These are phyloP conservation scores for Cystofilobasidium ferigula DNA, from an alignment of 768 basidiomycete species.

Conservation along the genomic window DNA sequence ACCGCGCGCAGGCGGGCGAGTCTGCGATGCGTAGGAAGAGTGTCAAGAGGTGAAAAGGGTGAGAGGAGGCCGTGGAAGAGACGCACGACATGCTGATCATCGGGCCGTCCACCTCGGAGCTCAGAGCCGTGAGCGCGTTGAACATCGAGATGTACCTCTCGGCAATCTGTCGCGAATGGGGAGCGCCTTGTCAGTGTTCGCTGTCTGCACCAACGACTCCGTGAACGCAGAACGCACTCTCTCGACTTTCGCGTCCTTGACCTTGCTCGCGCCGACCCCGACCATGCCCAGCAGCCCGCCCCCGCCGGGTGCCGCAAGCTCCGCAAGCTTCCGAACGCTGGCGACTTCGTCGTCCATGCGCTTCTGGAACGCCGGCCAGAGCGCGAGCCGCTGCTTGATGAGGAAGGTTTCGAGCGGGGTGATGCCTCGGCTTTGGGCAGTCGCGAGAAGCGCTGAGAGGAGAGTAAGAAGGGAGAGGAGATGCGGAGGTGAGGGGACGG, in stretches of 20 bases:
- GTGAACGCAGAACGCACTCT: slow-evolving; percentile 42
- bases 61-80: no score
- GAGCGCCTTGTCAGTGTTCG: slow-evolving; percentile 5
- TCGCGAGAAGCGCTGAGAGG: slow-evolving; percentile 47
- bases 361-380: slow-evolving; percentile 93
- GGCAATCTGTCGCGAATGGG: slow-evolving; percentile 49
- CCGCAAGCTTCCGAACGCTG: slow-evolving; percentile 67
- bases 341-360: slow-evolving; percentile 74
- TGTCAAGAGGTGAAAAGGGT: not conserved
- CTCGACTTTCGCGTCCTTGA: slow-evolving; percentile 59
- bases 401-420: slow-evolving; percentile 70
- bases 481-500: slow-evolving; percentile 48
- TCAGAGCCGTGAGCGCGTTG: slow-evolving; percentile 67
- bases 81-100: slow-evolving; percentile 92
- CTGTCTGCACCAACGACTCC: slow-evolving; percentile 4
- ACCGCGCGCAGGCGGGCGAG: slow-evolving; percentile 75
- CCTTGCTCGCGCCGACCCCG: slow-evolving; percentile 54
- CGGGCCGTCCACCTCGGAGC: slow-evolving; percentile 74
- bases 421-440: slow-evolving; percentile 56
- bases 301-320: slow-evolving; percentile 44
- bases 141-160: slow-evolving; percentile 69
- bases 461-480: slow-evolving; percentile 66
- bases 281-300: slow-evolving; percentile 32
- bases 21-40: slow-evolving; percentile 41
- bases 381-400: slow-evolving; percentile 63